phyloP scores from a whole-genome alignment of 1,139 yeast species.

The Hemisphaericaspora xylofermentans region DNA sequence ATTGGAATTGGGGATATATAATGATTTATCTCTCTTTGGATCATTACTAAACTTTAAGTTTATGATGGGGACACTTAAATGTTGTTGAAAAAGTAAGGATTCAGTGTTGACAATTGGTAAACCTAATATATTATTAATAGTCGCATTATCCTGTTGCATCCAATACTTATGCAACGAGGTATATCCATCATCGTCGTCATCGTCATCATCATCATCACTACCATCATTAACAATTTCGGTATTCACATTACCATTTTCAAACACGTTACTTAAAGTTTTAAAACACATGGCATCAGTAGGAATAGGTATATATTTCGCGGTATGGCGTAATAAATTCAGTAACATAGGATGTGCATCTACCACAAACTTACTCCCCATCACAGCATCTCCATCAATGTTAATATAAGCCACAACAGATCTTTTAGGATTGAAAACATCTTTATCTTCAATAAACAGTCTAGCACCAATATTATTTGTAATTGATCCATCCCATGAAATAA shows the following conservation, averaged over 20 bases:
- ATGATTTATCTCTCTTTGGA: conserved; percentile 26
- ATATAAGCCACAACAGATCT: conserved; percentile 36
- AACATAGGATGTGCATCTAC: conserved; percentile 40
- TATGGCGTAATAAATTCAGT: conserved; percentile 30
- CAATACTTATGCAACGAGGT: conserved; percentile 39
- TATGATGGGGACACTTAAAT: conserved; percentile 31
- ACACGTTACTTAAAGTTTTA: conserved; percentile 14
- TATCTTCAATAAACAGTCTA: conserved; percentile 24
- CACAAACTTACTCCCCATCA: conserved; percentile 38
- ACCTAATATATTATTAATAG: conserved; percentile 36
- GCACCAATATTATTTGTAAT: conserved; percentile 37
- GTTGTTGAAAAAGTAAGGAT: conserved; percentile 35
- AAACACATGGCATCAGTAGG: conserved; percentile 24
- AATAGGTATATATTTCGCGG: conserved; percentile 36
- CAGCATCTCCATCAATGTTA: conserved; percentile 41
- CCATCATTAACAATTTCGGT: conserved; percentile 11
- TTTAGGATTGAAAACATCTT: conserved; percentile 20
- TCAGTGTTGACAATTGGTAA: conserved; percentile 26
- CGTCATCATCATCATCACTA: conserved; percentile 17
- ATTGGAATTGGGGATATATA: conserved; percentile 39
- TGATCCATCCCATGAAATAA: conserved; percentile 47
- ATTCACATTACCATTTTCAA: conserved; percentile 9
- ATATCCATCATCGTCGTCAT: conserved; percentile 23
- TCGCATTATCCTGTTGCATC: conserved; percentile 32
- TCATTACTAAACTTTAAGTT: conserved; percentile 38